phyloP scores from a whole-genome alignment of 768 basidiomycete genomes.

The Holtermanniella nyarrowii region DNA sequence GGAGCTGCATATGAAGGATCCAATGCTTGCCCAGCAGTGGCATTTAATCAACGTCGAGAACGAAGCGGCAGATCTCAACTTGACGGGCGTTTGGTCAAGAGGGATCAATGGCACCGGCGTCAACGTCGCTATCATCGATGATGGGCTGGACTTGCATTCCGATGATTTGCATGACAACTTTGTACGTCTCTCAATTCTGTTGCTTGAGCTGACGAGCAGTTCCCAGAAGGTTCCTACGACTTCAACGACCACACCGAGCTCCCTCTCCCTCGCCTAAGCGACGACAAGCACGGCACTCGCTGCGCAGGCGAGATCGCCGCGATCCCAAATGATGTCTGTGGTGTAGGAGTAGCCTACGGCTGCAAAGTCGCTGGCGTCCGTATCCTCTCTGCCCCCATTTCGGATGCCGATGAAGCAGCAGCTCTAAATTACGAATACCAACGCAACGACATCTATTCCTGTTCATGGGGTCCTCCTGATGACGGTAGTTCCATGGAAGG shows the following conservation, averaged over 20 bases:
- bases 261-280: constrained; percentile 73
- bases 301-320: constrained; percentile 97
- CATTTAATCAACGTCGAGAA: constrained; percentile 81
- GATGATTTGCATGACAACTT: constrained; percentile 84
- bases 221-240: constrained; percentile 78
- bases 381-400: constrained; percentile 87
- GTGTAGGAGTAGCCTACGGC: constrained; percentile 83
- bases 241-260: constrained; percentile 87
- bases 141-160: constrained; percentile 83
- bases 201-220: constrained; percentile 45
- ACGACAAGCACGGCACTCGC: constrained; percentile 94
- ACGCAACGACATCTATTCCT: constrained; percentile 84
- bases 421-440: constrained; percentile 90
- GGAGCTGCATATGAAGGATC: constrained; percentile 61
- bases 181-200: constrained; percentile 49
- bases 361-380: constrained; percentile 88
- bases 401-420: constrained; percentile 89
- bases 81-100: constrained; percentile 82
- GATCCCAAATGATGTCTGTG: constrained; percentile 82
- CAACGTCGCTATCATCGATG: constrained; percentile 81
- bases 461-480: constrained; percentile 97
- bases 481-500: constrained; percentile 91
- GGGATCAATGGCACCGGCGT: constrained; percentile 80
- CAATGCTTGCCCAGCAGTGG: constrained; percentile 79
- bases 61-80: constrained; percentile 69